phyloP scores from a whole-genome alignment of 2,329 filamentous ascomycete species.

The Chaetothyriales sp. region DNA sequence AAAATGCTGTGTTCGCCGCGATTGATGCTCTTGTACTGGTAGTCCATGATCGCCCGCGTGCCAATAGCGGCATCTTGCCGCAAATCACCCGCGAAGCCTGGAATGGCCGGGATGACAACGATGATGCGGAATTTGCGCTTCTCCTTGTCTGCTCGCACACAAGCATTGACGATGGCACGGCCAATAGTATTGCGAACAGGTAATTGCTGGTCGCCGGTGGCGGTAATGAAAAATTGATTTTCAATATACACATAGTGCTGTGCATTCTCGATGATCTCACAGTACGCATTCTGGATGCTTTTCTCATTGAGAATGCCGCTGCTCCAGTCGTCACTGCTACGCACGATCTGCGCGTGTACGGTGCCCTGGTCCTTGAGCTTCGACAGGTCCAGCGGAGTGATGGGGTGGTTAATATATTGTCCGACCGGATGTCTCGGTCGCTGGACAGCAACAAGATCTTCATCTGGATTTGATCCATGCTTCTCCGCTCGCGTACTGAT shows the following conservation, averaged over 20 bases:
- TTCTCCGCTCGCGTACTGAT: slow-evolving; percentile 62
- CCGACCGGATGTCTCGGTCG: slow-evolving; percentile 80
- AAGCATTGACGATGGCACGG: slow-evolving; percentile 76
- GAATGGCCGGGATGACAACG: slow-evolving; percentile 76
- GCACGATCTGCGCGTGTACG: slow-evolving; percentile 70
- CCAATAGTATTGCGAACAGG: slow-evolving; percentile 85
- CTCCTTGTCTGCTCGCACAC: slow-evolving; percentile 67
- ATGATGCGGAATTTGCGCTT: slow-evolving; percentile 82
- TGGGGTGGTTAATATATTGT: slow-evolving; percentile 69
- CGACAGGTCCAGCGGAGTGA: slow-evolving; percentile 56
- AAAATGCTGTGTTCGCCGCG: slow-evolving; percentile 86
- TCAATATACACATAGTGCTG: slow-evolving; percentile 95
- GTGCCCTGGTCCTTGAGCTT: slow-evolving; percentile 52
- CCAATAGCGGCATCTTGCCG: slow-evolving; percentile 69
- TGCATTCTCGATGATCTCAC: slow-evolving; percentile 70
- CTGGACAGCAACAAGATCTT: slow-evolving; percentile 79
- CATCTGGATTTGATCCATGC: slow-evolving; percentile 35
- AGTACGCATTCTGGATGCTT: slow-evolving; percentile 78
- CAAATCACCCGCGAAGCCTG: slow-evolving; percentile 86
- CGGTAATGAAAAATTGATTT: slow-evolving; percentile 97
- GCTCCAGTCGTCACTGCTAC: slow-evolving; percentile 86
- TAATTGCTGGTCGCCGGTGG: slow-evolving; percentile 73
- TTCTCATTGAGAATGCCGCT: slow-evolving; percentile 76
- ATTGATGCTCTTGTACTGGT: slow-evolving; percentile 92
- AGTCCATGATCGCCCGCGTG: slow-evolving; percentile 93